Evolutionary conservation across 768 basidiomycete genomes (phyloP).

Genomic region (Termitomyces sp.): DNA sequence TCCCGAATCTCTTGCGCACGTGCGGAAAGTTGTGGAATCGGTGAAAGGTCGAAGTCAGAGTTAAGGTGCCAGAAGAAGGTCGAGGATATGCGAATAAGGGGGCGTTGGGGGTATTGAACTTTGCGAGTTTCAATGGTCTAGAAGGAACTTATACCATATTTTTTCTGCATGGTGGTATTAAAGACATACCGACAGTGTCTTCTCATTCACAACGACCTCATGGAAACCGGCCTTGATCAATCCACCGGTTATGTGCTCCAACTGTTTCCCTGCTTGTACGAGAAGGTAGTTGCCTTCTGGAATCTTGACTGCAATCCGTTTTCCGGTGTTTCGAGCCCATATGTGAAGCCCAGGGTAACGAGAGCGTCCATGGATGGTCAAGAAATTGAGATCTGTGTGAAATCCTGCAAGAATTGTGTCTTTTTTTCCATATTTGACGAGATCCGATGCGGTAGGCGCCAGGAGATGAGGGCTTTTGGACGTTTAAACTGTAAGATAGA

Average conservation of each 20-base stretch:
- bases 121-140: conserved; percentile 59
- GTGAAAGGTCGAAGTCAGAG: conserved; percentile 74
- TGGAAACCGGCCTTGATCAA: conserved; percentile 91
- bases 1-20: conserved; percentile 42
- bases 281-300: conserved; percentile 78
- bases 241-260: conserved; percentile 83
- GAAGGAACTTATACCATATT: neutral
- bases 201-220: conserved; percentile 87
- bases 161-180: neutral
- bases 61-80: conserved; percentile 96
- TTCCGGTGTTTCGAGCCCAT: conserved; percentile 93
- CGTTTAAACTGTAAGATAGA: neutral
- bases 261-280: conserved; percentile 94
- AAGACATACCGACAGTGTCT: conserved; percentile 59
- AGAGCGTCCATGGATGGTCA: conserved; percentile 87
- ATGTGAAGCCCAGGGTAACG: conserved; percentile 87
- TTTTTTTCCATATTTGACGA: conserved; percentile 69
- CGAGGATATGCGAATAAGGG: conserved; percentile 90
- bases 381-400: conserved; percentile 90
- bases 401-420: conserved; percentile 92
- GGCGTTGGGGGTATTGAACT: conserved; percentile 61
- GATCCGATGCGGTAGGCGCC: conserved; percentile 91
- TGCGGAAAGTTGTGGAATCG: conserved; percentile 49
- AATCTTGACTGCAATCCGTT: conserved; percentile 82
- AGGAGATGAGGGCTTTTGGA: conserved; percentile 66